Base-by-base conservation (phyloP, 2,329 filamentous ascomycete genomes). In the Penicillium glabrum region DNA sequence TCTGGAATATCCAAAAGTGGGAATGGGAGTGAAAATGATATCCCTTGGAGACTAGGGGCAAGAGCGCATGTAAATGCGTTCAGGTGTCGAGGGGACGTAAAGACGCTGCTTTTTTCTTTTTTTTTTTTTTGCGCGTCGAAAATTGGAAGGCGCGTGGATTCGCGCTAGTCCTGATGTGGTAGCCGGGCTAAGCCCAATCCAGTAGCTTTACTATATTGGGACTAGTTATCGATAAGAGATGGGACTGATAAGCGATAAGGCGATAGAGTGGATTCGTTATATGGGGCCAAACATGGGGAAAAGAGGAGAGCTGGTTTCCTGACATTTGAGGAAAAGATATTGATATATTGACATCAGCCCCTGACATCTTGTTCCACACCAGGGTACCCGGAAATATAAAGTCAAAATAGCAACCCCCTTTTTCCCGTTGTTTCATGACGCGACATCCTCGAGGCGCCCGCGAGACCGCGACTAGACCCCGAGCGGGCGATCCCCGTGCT, bases 121-220 rank as follows among this genome's bases (percentile, higher is more conserved):
- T 46, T 54, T 53, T 45, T 56, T 58, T 59, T 60, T 62, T 57
- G 51, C 58, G 54, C 59, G 62, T 60, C 59, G 57, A 63, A 58
- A 55, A 56, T 47, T 54, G 49, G 47, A 54, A 58, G 49, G 56
- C 60, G 63, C 61, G 59, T 56, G 43, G 51, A 31, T 21, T 5
- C 14, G 57, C 63, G 50, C 64, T 68, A 68, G 59, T 51, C 59
- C 41, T 1, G 7, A 62, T 59, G 5, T 11, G 53, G 60, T 21
- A 31, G 8, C 21, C 5, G 2, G 26, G n/a, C 62, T 64, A 66
- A 46, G 2, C 64, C 49, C 2, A 14, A 46, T 58, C 23, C 8
- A 51, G 61, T 9, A 53, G 37, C 48, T 47, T 61, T 41, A 41
- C 58, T 57, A 43, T 23, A 27, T 46, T 13, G 48, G 29, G 45